Evolutionary conservation across 1,284 basidiomycete genomes (phyloP), one percentile per base, ranked within the genome.

Genomic region (Sanghuangporus sanghuang): DNA sequence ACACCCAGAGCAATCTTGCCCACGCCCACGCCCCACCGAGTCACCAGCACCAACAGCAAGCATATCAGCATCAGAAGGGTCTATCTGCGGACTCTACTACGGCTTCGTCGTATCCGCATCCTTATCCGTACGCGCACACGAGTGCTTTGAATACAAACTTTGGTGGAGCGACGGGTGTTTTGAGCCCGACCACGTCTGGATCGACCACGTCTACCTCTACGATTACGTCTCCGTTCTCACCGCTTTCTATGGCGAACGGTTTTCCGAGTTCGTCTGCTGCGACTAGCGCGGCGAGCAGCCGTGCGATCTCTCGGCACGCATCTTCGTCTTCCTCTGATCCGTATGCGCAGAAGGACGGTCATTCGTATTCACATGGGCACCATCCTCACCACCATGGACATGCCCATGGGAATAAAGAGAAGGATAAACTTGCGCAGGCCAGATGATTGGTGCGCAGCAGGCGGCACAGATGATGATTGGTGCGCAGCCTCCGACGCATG

Each of bases 301-400:
- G 64, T 48, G 59, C 64, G 55, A 65, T 65, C 32, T 65, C 64
- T 46, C 50, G 64, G 32, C 50, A 65, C 21, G 39, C 64, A n/a
- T 65, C 64, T 16, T 56, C 59, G 12, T 65, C 64, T 6, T 65
- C 64, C 18, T 52, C 61, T 14, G 55, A 63, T 16, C 44, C 55
- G 6, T 50, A 63, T 23, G 32, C 46, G 7, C 54, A 56, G 35
- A 58, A 65, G 35, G 62, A 63, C 16, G 46, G 42, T 4, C 35
- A 61, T 27, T 53, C 36, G 18, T 44, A 59, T 32, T 40, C 42
- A 16, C 46, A 49, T 53, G 18, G 21, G 23, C 57, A 59, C 52
- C 21, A 40, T 36, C 35, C 39, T 35, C 57, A 59, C 44, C 21
- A 40, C 35, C 57, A 58, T 32, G 50, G 38, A 14, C 39, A 59